phyloP scores from a whole-genome alignment of 768 basidiomycete genomes.

The Pleurotus ostreatus region DNA sequence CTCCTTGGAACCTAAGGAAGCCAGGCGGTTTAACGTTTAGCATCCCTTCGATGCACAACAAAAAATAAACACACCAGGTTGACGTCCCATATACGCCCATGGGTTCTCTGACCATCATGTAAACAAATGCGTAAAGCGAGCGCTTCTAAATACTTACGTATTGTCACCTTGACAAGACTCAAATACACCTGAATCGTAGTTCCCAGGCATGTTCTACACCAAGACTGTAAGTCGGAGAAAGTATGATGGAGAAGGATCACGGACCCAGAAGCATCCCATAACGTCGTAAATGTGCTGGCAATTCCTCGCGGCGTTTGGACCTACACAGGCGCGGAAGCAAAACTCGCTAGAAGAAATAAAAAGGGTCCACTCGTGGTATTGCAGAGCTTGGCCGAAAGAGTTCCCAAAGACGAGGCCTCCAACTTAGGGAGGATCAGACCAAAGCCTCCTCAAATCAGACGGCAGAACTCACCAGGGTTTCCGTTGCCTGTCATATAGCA shows the following conservation, averaged over 20 bases:
- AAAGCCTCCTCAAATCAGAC: background rate
- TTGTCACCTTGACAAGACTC: conserved; percentile 65
- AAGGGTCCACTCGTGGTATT: conserved; percentile 83
- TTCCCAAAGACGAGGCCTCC: conserved; percentile 15
- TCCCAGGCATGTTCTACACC: conserved; percentile 70
- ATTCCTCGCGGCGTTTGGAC: conserved; percentile 47
- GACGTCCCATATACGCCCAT: conserved; percentile 75
- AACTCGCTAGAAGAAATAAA: conserved; percentile 69
- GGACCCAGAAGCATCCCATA: conserved; percentile 55
- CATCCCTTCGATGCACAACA: background rate
- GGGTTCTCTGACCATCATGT: conserved; percentile 29
- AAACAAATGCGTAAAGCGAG: no score
- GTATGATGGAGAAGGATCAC: conserved; percentile 9
- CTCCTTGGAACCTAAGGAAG: conserved; percentile 4
- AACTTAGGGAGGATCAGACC: background rate
- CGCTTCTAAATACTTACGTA: conserved; percentile 25
- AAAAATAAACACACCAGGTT: conserved; percentile 38
- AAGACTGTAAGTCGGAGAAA: conserved; percentile 10
- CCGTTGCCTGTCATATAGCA: conserved; percentile 9
- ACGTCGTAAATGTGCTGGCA: conserved; percentile 82
- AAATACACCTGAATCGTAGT: conserved; percentile 56
- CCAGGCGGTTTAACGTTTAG: background rate
- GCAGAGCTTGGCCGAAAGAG: conserved; percentile 31
- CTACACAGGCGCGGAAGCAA: conserved; percentile 72
- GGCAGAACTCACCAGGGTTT: conserved; percentile 17